These are phyloP conservation scores for Auriscalpium vulgare DNA, from an alignment of 768 basidiomycete genomes.

Conservation along the genomic window DNA sequence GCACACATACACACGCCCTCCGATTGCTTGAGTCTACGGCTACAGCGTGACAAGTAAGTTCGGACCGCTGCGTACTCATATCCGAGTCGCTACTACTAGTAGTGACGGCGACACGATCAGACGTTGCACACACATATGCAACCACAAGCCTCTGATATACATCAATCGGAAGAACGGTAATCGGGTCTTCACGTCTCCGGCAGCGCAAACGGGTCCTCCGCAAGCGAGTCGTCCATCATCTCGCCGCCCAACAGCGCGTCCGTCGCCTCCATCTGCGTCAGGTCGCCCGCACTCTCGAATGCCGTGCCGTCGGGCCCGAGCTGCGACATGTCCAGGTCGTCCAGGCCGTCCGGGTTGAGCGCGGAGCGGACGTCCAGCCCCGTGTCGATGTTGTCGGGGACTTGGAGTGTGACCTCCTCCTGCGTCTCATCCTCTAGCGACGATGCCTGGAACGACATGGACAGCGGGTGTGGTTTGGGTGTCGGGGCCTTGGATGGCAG, in stretches of 20 bases:
- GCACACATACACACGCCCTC: too few relatives aligned
- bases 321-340: slow-evolving; percentile 53
- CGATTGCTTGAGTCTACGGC: too few relatives aligned
- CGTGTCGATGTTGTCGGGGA: slow-evolving; percentile 40
- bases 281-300: slow-evolving; percentile 43
- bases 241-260: slow-evolving; percentile 52
- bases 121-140: too few relatives aligned
- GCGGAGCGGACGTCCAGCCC: slow-evolving; percentile 21
- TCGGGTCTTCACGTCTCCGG: neutral
- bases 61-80: too few relatives aligned
- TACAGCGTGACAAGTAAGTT: too few relatives aligned
- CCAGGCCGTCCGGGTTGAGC: slow-evolving; percentile 27
- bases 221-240: slow-evolving; percentile 44
- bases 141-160: neutral
- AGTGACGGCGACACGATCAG: too few relatives aligned
- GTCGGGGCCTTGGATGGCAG: slow-evolving; percentile 54
- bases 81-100: too few relatives aligned
- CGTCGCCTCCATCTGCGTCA: slow-evolving; percentile 46
- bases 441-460: slow-evolving; percentile 40
- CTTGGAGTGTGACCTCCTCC: slow-evolving; percentile 37
- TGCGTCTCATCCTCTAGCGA: slow-evolving; percentile 28
- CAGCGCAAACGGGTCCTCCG: slow-evolving; percentile 49
- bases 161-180: neutral
- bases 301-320: slow-evolving; percentile 60
- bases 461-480: slow-evolving; percentile 59